Conservation (phyloP, 495 filamentous ascomycete species). For the Usnea hakonensis region DNA sequence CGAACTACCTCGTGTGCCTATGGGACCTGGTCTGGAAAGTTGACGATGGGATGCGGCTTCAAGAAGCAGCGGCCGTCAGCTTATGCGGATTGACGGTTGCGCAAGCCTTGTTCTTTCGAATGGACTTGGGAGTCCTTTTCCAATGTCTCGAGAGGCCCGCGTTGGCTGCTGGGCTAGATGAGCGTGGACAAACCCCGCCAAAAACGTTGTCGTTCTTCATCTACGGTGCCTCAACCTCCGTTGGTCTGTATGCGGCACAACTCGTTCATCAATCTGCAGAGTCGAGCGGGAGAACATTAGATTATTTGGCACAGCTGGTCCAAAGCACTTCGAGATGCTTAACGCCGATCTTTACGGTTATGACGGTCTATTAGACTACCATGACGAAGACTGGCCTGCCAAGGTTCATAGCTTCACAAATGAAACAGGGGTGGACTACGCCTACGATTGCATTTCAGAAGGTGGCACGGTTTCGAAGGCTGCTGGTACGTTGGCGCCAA, state of each 20-base stretch:
- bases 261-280: conserved; percentile 6
- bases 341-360: conserved; percentile 1
- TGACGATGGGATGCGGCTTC: conserved; percentile 9
- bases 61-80: conserved; percentile 4
- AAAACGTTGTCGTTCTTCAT: conserved; percentile 2
- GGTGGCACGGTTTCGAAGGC: conserved; percentile 3
- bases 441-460: conserved; percentile 7
- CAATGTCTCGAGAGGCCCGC: neutral
- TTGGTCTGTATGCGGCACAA: conserved; percentile 8
- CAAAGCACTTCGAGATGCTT: conserved; percentile 4
- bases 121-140: conserved; percentile 2
- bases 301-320: neutral
- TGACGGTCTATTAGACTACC: conserved; percentile 2
- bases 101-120: conserved; percentile 10
- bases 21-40: conserved; percentile 10
- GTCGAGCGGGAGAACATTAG: neutral
- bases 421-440: conserved; percentile 6
- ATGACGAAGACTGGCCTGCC: conserved; percentile 4
- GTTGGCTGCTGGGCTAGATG: neutral
- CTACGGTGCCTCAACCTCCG: conserved; percentile 7
- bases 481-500: neutral
- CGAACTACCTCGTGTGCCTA: neutral
- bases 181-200: neutral
- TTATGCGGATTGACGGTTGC: conserved; percentile 1
- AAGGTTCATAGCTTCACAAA: conserved; percentile 1